Evolutionary conservation across 306 rosid genomes (phyloP).

Genomic region (Corylus avellana): DNA sequence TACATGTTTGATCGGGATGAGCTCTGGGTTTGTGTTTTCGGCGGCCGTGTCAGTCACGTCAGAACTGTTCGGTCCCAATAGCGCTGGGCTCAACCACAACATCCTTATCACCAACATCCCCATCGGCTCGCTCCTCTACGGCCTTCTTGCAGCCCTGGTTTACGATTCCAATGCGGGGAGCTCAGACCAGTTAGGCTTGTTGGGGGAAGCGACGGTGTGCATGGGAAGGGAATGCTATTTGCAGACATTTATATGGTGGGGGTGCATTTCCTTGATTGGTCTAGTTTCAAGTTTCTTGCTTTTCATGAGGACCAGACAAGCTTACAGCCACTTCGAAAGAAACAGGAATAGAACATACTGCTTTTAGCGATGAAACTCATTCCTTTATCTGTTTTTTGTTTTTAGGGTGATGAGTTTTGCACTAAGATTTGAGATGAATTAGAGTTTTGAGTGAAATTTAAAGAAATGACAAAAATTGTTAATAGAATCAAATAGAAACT

Average conservation of each 20-base stretch:
- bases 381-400: neutral
- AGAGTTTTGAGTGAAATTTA: neutral
- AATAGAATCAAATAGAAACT: neutral
- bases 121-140: constrained; percentile 45
- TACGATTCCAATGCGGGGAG: constrained; percentile 55
- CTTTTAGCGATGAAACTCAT: constrained; percentile 1
- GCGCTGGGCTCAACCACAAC: constrained; percentile 54
- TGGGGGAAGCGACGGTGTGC: constrained; percentile 55
- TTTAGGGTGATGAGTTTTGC: neutral
- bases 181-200: constrained; percentile 1
- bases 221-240: constrained; percentile 68
- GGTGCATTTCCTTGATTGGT: constrained; percentile 59
- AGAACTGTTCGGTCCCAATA: constrained; percentile 54
- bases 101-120: constrained; percentile 62
- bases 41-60: constrained; percentile 50
- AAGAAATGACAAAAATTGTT: neutral
- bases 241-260: constrained; percentile 81
- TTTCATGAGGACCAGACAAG: constrained; percentile 60
- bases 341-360: constrained; percentile 22
- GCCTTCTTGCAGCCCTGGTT: constrained; percentile 63
- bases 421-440: neutral
- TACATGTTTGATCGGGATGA: constrained; percentile 44
- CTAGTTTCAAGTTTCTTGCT: constrained; percentile 60
- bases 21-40: constrained; percentile 52
- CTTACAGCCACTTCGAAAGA: constrained; percentile 52